phyloP scores from a whole-genome alignment of 2,329 filamentous ascomycete species.

The Pseudocercospora cruenta region DNA sequence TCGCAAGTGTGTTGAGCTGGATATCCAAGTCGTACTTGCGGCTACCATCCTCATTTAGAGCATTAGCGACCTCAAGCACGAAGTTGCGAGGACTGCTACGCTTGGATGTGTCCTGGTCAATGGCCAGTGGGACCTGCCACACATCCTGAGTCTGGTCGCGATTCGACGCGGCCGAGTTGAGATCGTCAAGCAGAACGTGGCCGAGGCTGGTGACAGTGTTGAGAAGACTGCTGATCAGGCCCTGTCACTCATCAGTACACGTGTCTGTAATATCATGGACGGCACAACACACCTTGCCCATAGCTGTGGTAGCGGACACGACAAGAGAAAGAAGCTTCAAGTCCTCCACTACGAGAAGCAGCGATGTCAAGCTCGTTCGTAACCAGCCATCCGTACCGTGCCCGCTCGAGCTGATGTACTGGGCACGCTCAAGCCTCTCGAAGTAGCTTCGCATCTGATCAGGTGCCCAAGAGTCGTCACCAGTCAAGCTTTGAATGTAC shows the following conservation, averaged over 20 bases:
- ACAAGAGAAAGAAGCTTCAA: constrained; percentile 58
- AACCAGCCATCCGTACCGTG: constrained; percentile 65
- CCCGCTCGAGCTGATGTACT: constrained; percentile 52
- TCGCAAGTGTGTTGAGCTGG: constrained; percentile 64
- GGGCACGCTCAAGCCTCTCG: constrained; percentile 56
- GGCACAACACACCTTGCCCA: constrained; percentile 55
- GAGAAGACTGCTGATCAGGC: constrained; percentile 32
- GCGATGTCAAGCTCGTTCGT: constrained; percentile 54
- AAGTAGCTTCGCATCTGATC: constrained; percentile 63
- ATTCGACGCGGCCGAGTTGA: constrained; percentile 49
- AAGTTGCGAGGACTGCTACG: constrained; percentile 62
- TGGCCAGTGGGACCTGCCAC: constrained; percentile 61
- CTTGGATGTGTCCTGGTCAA: constrained; percentile 17
- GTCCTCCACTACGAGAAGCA: constrained; percentile 57
- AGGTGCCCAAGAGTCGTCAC: constrained; percentile 62
- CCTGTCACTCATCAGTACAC: constrained; percentile 44
- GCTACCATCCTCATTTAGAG: constrained; percentile 53
- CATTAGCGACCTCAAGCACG: constrained; percentile 55
- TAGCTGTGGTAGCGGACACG: constrained; percentile 56
- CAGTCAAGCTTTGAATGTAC: constrained; percentile 60
- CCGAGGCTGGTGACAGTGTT: constrained; percentile 20
- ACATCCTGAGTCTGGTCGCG: constrained; percentile 55
- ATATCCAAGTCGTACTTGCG: constrained; percentile 62
- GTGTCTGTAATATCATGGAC: too few relatives aligned
- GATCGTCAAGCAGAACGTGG: constrained; percentile 29